A percentile compares a stretch with the other conserved stretches of the same genome.
Evolutionary conservation across 2,329 filamentous ascomycete genomes (phyloP).

Genomic region (Chaetomium olivaceum): DNA sequence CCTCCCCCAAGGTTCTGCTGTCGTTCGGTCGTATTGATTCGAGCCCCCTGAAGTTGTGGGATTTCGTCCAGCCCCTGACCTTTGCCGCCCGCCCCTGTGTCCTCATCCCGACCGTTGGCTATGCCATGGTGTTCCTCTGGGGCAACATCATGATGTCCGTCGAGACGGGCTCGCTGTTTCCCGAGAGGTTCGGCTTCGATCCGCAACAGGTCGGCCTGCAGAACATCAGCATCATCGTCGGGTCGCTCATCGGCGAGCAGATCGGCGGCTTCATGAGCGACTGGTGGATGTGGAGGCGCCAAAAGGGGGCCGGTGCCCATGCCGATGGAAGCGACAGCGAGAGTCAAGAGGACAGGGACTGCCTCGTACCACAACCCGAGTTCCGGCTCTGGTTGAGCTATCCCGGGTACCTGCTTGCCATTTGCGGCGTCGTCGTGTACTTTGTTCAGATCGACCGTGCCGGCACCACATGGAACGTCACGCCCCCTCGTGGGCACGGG

Average conservation of each 20-base stretch:
- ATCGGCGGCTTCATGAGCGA: slow-evolving; percentile 56
- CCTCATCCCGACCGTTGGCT: slow-evolving; percentile 52
- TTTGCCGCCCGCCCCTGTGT: slow-evolving; percentile 50
- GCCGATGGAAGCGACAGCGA: slow-evolving; percentile 7
- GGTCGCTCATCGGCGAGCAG: slow-evolving; percentile 59
- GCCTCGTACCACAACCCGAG: slow-evolving; percentile 45
- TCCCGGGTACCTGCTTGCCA: slow-evolving; percentile 50
- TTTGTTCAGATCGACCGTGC: slow-evolving; percentile 52
- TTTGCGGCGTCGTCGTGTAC: slow-evolving; percentile 57
- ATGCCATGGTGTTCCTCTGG: slow-evolving; percentile 60
- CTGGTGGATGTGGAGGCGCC: slow-evolving; percentile 48
- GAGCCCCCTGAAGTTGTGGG: slow-evolving; percentile 47
- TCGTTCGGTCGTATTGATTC: slow-evolving; percentile 53
- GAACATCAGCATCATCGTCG: slow-evolving; percentile 57
- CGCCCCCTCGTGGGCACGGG: slow-evolving; percentile 57
- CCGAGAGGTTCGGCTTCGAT: slow-evolving; percentile 56
- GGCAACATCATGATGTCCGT: slow-evolving; percentile 55
- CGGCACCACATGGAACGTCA: slow-evolving; percentile 53
- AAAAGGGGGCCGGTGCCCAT: not conserved
- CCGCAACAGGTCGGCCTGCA: slow-evolving; percentile 60
- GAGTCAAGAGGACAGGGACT: slow-evolving; percentile 35
- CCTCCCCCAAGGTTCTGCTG: slow-evolving; percentile 42
- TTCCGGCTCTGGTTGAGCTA: slow-evolving; percentile 60
- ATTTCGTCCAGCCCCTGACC: slow-evolving; percentile 52
- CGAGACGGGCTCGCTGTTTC: slow-evolving; percentile 61